Evolutionary conservation across 257 asterid species (phyloP).

Genomic region (Scutellaria minor): DNA sequence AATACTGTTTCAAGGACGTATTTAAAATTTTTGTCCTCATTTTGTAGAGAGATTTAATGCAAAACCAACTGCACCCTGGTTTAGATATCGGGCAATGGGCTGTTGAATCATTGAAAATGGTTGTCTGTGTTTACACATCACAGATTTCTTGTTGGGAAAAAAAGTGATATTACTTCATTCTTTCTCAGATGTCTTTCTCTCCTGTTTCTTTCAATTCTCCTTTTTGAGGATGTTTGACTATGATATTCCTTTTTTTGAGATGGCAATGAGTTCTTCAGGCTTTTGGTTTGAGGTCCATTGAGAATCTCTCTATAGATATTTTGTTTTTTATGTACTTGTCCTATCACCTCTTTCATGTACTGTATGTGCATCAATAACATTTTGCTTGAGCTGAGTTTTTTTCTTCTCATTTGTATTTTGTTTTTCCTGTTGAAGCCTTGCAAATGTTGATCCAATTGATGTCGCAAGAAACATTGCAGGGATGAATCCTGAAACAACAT

Average conservation of each 20-base stretch:
- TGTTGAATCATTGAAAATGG: constrained; percentile 10
- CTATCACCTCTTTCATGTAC: constrained; percentile 11
- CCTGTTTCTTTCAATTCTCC: not conserved
- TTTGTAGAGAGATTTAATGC: constrained; percentile 5
- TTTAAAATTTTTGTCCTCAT: constrained; percentile 1
- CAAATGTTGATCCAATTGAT: constrained; percentile 98
- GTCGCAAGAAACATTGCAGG: constrained; percentile 82
- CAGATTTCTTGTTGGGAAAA: not conserved
- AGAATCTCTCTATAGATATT: constrained; percentile 22
- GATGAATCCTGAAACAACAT: constrained; percentile 93
- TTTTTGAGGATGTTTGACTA: constrained; percentile 20
- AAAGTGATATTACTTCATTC: not conserved
- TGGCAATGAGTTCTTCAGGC: constrained; percentile 18
- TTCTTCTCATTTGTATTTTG: constrained; percentile 19
- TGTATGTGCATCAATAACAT: constrained; percentile 16
- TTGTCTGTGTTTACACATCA: constrained; percentile 2
- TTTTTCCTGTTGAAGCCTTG: constrained; percentile 67
- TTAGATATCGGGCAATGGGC: constrained; percentile 15
- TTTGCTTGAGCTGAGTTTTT: constrained; percentile 28
- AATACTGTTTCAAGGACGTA: constrained; percentile 4
- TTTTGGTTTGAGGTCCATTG: constrained; percentile 1
- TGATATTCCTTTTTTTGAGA: constrained; percentile 12
- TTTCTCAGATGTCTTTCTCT: not conserved
- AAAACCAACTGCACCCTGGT: constrained; percentile 10
- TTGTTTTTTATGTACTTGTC: constrained; percentile 19